Evolutionary conservation across 2,329 filamentous ascomycete species (phyloP), one percentile per base, ranked within the genome.

Genomic region (Aquanectria penicillioides): DNA sequence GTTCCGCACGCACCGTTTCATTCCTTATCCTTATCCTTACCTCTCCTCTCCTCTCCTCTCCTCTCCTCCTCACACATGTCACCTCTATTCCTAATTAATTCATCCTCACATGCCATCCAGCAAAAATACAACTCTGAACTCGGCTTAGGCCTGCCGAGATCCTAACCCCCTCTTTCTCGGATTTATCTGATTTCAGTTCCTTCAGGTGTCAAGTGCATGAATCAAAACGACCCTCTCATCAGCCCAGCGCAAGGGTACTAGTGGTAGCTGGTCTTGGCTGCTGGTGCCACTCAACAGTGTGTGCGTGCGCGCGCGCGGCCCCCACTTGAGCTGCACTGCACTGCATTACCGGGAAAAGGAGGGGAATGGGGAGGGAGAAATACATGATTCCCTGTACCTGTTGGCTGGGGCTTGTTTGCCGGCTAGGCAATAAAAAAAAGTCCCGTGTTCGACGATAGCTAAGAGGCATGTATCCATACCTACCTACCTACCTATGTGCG

Each of bases 311-410:
- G 25, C 23, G 23, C 34, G 33, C 46, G 31, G 34, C 38, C 49
- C 28, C 49, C 49, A 36, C 49, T 25, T 25, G 22, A 20, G 25
- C 49, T 43, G 41, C 36, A 15, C 34, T 40, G 18, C 18, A 40
- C 25, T 20, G 34, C 37, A 52, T 43, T 52, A 38, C 49, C 28
- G 49, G 28, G 15, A 52, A 52, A 52, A 31, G 38, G 38, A 25
- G 38, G 20, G 38, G 38, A 25, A 25, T 20, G 6, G 17, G 11
- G 15, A 13, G 7, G 38, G 49, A 52, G 38, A 53, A 53, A 53
- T 46, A 53, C 29, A n/a, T 46, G 31, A 46, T 18, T 29, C 12
- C 40, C 46, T 31, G 38, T 46, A 34, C 37, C 28, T 28, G 17
- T 18, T 20, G 33, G 28, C 17, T 23, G 12, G n/a, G n/a, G n/a